Percentiles rank a stretch among this genome's conserved stretches.
Conservation (phyloP, 371 early-diverging fungal genomes). For the Saksenaea vasiformis region DNA sequence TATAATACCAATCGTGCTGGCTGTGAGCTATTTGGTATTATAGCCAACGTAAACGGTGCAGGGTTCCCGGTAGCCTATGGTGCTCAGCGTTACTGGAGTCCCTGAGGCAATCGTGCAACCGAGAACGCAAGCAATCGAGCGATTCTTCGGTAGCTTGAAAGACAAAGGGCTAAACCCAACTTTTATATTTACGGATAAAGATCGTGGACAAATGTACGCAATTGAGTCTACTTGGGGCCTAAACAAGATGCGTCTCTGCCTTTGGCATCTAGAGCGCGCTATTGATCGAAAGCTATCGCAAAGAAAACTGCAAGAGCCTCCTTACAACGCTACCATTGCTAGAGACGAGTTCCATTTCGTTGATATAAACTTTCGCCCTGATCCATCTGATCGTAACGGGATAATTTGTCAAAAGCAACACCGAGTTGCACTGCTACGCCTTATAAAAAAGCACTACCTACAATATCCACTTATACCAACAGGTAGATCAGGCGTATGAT, state of each 20-base stretch:
- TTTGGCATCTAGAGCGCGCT: not conserved
- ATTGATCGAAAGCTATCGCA: not conserved
- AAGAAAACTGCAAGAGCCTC: too few species aligned
- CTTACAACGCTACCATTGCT: too few species aligned
- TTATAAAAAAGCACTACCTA: too few species aligned
- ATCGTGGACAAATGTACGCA: not conserved
- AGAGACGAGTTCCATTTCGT: too few species aligned
- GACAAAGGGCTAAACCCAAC: not conserved
- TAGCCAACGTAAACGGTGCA: not conserved
- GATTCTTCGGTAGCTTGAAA: not conserved
- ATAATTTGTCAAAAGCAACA: too few species aligned
- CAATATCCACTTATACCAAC: too few species aligned
- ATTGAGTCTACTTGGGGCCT: not conserved
- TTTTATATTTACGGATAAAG: conserved; percentile 5
- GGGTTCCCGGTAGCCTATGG: not conserved
- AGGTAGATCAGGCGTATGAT: too few species aligned
- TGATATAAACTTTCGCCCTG: too few species aligned
- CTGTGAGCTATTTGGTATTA: conserved; percentile 3
- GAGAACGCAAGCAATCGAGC: not conserved
- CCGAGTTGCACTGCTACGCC: too few species aligned
- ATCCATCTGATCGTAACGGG: too few species aligned
- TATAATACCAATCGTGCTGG: not conserved
- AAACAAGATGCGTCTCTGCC: not conserved
- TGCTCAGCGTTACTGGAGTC: not conserved
- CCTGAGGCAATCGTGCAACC: not conserved